Evolutionary conservation across 805 yeast genomes (phyloP).

Genomic region (Kazachstania taianensis): DNA sequence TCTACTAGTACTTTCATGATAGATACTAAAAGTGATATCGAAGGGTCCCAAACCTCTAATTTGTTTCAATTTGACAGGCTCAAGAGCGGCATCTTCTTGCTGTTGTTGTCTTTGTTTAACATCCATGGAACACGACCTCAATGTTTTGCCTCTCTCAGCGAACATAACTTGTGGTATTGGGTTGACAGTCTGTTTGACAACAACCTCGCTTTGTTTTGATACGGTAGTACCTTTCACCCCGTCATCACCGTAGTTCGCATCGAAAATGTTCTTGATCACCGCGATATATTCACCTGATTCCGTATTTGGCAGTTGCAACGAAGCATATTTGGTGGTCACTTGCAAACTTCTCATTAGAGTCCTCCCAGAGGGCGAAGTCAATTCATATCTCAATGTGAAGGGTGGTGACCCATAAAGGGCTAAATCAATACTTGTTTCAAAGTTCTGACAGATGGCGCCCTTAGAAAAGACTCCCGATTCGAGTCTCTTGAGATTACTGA

Average conservation of each 20-base stretch:
- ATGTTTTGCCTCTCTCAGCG: slow-evolving; percentile 35
- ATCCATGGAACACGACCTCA: slow-evolving; percentile 41
- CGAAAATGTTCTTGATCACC: slow-evolving; percentile 51
- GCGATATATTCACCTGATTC: slow-evolving; percentile 54
- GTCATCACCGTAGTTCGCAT: slow-evolving; percentile 48
- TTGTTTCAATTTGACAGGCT: slow-evolving; percentile 46
- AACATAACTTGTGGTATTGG: slow-evolving; percentile 54
- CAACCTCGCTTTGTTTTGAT: slow-evolving; percentile 29
- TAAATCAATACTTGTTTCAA: slow-evolving; percentile 40
- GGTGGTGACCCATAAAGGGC: slow-evolving; percentile 51
- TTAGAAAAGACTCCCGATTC: slow-evolving; percentile 30
- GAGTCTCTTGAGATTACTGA: no score
- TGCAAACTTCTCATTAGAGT: slow-evolving; percentile 32
- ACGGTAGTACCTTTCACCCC: no score
- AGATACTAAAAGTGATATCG: slow-evolving; percentile 43
- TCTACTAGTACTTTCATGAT: slow-evolving; percentile 50
- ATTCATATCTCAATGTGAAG: slow-evolving; percentile 58
- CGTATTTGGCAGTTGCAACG: slow-evolving; percentile 35
- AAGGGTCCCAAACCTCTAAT: slow-evolving; percentile 52
- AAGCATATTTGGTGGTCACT: slow-evolving; percentile 43
- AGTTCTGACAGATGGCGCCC: slow-evolving; percentile 38
- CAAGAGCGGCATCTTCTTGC: slow-evolving; percentile 20
- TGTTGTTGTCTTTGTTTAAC: slow-evolving; percentile 28
- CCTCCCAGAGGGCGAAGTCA: slow-evolving; percentile 47
- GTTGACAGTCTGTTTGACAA: slow-evolving; percentile 43